A percentile compares a stretch with the other conserved stretches of the same genome.
Evolutionary conservation across 352 stramenopile genomes (phyloP).

Genomic region (Phytophthora kernoviae): DNA sequence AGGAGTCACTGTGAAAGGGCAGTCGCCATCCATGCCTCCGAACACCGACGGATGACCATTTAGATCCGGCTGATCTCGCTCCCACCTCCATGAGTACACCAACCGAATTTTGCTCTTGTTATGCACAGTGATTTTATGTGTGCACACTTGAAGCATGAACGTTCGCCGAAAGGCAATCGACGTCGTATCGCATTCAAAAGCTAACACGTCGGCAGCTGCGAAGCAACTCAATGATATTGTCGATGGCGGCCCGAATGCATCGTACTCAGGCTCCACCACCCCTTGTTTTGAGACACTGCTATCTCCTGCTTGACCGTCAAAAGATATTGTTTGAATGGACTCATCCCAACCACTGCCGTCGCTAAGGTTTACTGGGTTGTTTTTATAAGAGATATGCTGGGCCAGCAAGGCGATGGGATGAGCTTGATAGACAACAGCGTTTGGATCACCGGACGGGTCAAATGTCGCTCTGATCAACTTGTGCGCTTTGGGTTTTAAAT

Average conservation of each 20-base stretch:
- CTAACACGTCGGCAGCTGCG: constrained; percentile 61
- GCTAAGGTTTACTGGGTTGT: constrained; percentile 10
- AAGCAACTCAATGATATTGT: constrained; percentile 63
- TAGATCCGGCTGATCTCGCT: constrained; percentile 24
- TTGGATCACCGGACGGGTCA: constrained; percentile 31
- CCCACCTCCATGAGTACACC: constrained; percentile 62
- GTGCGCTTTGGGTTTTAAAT: constrained; percentile 61
- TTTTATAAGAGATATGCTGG: constrained; percentile 65
- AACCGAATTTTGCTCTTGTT: constrained; percentile 82
- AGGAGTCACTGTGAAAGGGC: constrained; percentile 89
- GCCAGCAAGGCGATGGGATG: constrained; percentile 47
- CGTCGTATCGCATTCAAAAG: constrained; percentile 66
- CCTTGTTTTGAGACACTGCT: constrained; percentile 21
- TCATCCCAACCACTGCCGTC: constrained; percentile 79
- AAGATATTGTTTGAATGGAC: constrained; percentile 64
- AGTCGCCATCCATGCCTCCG: constrained; percentile 54
- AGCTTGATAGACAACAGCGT: constrained; percentile 39
- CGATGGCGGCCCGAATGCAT: constrained; percentile 39
- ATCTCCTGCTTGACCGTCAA: constrained; percentile 29
- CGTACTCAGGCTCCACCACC: constrained; percentile 53
- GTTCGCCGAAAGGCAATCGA: constrained; percentile 77
- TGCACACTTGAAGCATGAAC: constrained; percentile 89
- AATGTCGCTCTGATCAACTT: constrained; percentile 85
- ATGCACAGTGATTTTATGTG: constrained; percentile 62
- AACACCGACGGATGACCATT: constrained; percentile 4